Base-by-base conservation (phyloP, 371 early-diverging fungal species). In the Circinella minor region DNA sequence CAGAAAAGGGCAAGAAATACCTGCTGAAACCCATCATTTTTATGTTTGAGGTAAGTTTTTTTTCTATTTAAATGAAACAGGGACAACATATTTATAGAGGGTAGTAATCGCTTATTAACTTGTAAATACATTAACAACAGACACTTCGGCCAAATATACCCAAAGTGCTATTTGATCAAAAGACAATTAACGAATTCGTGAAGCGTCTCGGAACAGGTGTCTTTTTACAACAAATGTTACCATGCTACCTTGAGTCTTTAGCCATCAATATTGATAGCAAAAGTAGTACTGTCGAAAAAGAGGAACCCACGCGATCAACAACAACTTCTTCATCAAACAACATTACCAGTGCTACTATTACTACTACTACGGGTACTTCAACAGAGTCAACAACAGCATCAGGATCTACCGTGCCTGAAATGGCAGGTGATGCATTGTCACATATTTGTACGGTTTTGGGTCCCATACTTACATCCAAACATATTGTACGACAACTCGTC, bases 211-310 rank as follows among this genome's bases (percentile, higher is more conserved):
- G 89, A 0, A 84, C 85, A 11, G 73, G 82, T 9, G 83, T 77
- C 0, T 90, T 90, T 68, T 69, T 90, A 1, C 85, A 90, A 48
- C 90, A 90, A 48, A 72, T 90, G 63, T 71, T 90, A 11, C 88
- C 89, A 0, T 87, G 86, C 48, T 90, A 90, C 60, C 71, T 90
- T 15, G 90, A 90, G 55, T 78, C 90, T 0, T 57, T 90, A 6
- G 81, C 81, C 1, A 73, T 77, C n/a, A 70, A 61, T 37, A 63
- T 55, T 37, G 61, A 51, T 6, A 65, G 59, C 36, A 48, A 36
- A 11, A 63, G 43, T 15, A 67, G 43, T 27, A 4, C 65, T 15
- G 62, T 43, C 4, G 77, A 71, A 10, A 67, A 65, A 4, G 77
- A 77, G 0, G 73, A 75, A 11, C 5, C 4, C 0, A 5, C 57